Conservation (phyloP, 2,329 filamentous ascomycete genomes). For the Aspergillus fumigatus region DNA sequence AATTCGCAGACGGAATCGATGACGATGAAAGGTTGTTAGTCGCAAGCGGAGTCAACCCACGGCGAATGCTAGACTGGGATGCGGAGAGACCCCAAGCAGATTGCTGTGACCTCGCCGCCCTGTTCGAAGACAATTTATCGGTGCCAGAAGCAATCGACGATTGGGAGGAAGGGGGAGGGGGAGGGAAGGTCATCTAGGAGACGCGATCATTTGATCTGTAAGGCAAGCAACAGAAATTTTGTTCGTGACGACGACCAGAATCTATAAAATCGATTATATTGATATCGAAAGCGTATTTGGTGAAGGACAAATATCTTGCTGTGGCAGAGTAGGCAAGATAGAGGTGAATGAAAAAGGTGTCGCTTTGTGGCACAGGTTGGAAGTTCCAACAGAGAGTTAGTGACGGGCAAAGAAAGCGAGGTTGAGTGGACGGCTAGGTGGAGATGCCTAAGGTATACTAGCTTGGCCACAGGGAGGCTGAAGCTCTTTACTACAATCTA, state of each 20-base stretch:
- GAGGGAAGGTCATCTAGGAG: slow-evolving; percentile 55
- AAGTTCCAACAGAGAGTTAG: slow-evolving; percentile 22
- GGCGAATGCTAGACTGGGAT: slow-evolving; percentile 52
- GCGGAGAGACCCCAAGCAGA: slow-evolving; percentile 54
- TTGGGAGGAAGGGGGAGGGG: slow-evolving; percentile 48
- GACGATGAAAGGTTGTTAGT: slow-evolving; percentile 44
- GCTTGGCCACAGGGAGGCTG: slow-evolving; percentile 6
- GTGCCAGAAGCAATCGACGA: slow-evolving; percentile 50
- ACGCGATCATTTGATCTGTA: slow-evolving; percentile 48
- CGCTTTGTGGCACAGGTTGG: slow-evolving; percentile 24
- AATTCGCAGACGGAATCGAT: slow-evolving; percentile 38
- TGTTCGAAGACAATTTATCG: slow-evolving; percentile 44
- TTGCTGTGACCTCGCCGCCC: slow-evolving; percentile 46
- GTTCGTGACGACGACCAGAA: slow-evolving; percentile 11
- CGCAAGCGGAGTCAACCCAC: slow-evolving; percentile 55
- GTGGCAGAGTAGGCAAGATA: slow-evolving; percentile 9
- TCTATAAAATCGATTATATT: slow-evolving; percentile 4
- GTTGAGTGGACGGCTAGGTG: slow-evolving; percentile 21
- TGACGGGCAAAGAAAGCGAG: slow-evolving; percentile 24
- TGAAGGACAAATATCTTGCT: slow-evolving; percentile 7
- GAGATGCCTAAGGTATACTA: slow-evolving; percentile 11
- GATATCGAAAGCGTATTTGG: slow-evolving; percentile 6
- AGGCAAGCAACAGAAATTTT: slow-evolving; percentile 33
- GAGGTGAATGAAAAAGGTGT: slow-evolving; percentile 20
- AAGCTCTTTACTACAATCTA: not conserved